phyloP scores from a whole-genome alignment of 2,329 filamentous ascomycete genomes.

The Mycocentrospora acerina region DNA sequence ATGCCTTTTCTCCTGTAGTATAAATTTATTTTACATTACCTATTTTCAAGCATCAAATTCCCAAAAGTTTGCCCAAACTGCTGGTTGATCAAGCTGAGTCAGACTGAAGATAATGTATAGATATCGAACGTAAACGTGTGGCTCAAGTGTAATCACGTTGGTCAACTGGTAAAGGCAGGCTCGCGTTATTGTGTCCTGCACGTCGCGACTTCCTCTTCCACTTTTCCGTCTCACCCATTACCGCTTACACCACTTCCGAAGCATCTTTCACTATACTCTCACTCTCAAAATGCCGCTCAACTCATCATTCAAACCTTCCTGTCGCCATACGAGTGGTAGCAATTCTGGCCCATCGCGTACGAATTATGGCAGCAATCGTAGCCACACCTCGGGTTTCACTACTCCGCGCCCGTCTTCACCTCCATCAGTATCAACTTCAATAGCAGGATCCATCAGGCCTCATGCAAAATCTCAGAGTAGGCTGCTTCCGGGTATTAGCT shows the following conservation, averaged over 20 bases:
- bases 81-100: no score
- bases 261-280: not conserved
- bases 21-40: no score
- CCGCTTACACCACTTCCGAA: constrained; percentile 2
- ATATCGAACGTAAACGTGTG: no score
- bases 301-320: constrained; percentile 5
- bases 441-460: not conserved
- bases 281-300: constrained; percentile 15
- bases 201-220: constrained; percentile 18
- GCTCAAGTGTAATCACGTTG: no score
- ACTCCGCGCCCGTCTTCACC: constrained; percentile 11
- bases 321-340: constrained; percentile 12
- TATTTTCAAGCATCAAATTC: no score
- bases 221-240: not conserved
- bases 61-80: no score
- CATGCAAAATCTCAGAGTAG: not conserved
- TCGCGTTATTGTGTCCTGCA: constrained; percentile 9
- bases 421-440: constrained; percentile 10
- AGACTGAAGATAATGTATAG: no score
- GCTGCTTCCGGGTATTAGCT: constrained; percentile 1
- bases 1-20: no score
- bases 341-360: constrained; percentile 11
- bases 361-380: constrained; percentile 7
- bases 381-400: constrained; percentile 5
- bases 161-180: constrained; percentile 13